Evolutionary conservation across 176 grass and related monocot species (phyloP).

Genomic region (Panicum miliaceum): DNA sequence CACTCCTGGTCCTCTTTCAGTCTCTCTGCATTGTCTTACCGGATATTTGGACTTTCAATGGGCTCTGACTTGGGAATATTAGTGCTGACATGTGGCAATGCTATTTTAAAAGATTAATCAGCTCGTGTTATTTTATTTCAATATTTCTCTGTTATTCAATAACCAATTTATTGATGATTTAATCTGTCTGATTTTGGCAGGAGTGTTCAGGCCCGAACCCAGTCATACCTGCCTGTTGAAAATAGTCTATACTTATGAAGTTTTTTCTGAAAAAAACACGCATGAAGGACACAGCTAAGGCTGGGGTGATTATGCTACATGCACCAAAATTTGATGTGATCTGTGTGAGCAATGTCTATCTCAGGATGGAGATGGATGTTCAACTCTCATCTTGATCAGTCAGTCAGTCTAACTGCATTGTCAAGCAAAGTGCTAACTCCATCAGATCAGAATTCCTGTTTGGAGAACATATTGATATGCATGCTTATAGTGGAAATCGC

Average conservation of each 20-base stretch:
- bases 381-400: conserved; percentile 18
- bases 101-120: conserved; percentile 6
- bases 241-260: conserved; percentile 26
- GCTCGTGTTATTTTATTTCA: conserved; percentile 4
- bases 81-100: conserved; percentile 16
- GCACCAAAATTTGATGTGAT: neutral
- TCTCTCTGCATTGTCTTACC: neutral
- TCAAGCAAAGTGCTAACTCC: conserved; percentile 30
- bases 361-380: conserved; percentile 11
- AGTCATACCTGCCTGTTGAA: conserved; percentile 40
- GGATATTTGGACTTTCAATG: conserved; percentile 10
- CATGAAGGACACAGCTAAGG: neutral
- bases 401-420: conserved; percentile 16
- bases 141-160: neutral
- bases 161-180: conserved; percentile 1
- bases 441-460: conserved; percentile 10
- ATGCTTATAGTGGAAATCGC: conserved; percentile 35
- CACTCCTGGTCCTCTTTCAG: neutral
- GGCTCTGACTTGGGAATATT: neutral
- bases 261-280: conserved; percentile 23
- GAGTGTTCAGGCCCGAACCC: conserved; percentile 28
- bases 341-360: conserved; percentile 22
- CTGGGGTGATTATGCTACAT: conserved; percentile 10
- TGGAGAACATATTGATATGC: conserved; percentile 37
- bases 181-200: conserved; percentile 43